Base-by-base conservation (phyloP, 192 early-diverging fungal genomes). In the Gonapodya sp. region DNA sequence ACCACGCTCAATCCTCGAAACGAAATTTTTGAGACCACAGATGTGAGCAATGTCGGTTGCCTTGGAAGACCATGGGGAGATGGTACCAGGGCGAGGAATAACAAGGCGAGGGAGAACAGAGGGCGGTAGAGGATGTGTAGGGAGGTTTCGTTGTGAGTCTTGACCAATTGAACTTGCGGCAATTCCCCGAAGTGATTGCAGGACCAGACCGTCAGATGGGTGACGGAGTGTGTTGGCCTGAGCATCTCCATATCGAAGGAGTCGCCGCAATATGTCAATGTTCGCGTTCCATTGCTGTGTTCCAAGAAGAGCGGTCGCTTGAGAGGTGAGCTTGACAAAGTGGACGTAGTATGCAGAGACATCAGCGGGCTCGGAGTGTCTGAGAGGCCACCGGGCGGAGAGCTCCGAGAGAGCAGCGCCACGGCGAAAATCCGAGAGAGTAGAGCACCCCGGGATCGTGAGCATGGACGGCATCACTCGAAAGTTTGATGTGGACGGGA, bases 51-150 rank as follows among this genome's bases (percentile, higher is more conserved):
- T 99, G 82, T 99, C 97, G 30, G 97, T 98, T 0, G 98, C 98
- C 90, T 99, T 99, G 78, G 95, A 96, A 30, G 96, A 97, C 98
- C 98, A 99, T 24, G 98, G 98, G 2, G 96, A 96, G 82, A 99
- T 99, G 32, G 97, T 99, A 34, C 98, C 98, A 80, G 89, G 87
- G 18, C 97, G 91, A 0, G 98, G 98, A 77, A 98, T 84, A 35
- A 98, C 94, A 36, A 96, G 82, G 75, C 14, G 75, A 31, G 75
- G 75, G 31, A 77, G 75, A 8, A 77, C 34, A 14, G 30, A 31
- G 75, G 75, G 75, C 31, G 30, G 75, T 8, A 34, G 34, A 2
- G 75, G 75, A 31, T 34, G 75, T 31, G 73, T 35, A 80, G 79
- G 79, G 34, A 35, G 14, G 24, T n/a, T 34, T 78, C 34, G 34